Base-by-base conservation (phyloP, 1,139 yeast genomes). In the Yamadazyma atlantica region DNA sequence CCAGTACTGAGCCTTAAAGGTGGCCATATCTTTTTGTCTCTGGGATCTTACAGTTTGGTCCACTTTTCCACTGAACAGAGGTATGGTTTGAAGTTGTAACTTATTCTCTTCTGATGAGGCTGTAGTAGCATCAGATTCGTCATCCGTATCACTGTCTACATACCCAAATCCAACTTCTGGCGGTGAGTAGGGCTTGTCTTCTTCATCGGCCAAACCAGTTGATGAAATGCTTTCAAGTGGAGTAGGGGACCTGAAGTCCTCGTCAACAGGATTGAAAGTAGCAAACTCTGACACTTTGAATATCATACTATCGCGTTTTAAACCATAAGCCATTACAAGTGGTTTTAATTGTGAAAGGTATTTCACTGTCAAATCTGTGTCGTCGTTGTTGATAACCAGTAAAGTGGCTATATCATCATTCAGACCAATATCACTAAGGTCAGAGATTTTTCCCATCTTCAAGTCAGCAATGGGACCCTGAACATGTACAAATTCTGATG, bases 131-230 rank as follows among this genome's bases (percentile, higher is more conserved):
- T 25, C 36, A 10, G 27, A 44, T n/a, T n/a, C n/a, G 8, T 47
- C 46, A 7, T 54, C 64, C 2, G 52, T 36, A 2, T 54, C 50
- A 11, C 30, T 28, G 28, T 64, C 69, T 14, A 67, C 42, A 43
- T 55, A 70, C 0, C 76, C 76, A 48, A 68, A 69, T 0, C 76
- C 76, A 26, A 47, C 50, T 15, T 40, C 45, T 1, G 73, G 71
- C 29, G 52, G 57, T 1, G 41, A 45, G 41, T 69, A 70, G 5
- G 38, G 5, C 16, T 27, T 16, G 5, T 31, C 32, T 10, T 23
- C 12, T 23, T 23, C 26, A 4, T 23, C 11, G 11, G 26, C 6
- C 12, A 11, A 23, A 6, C 9, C 22, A 9, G 22, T 6, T 19
- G 22, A 19, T 9, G 22, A 19, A 6, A 9, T 6, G 9, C 6